Percentiles rank a stretch among this genome's conserved stretches.
Conservation (phyloP, 352 stramenopile genomes). For the Pythium grandisporangium region DNA sequence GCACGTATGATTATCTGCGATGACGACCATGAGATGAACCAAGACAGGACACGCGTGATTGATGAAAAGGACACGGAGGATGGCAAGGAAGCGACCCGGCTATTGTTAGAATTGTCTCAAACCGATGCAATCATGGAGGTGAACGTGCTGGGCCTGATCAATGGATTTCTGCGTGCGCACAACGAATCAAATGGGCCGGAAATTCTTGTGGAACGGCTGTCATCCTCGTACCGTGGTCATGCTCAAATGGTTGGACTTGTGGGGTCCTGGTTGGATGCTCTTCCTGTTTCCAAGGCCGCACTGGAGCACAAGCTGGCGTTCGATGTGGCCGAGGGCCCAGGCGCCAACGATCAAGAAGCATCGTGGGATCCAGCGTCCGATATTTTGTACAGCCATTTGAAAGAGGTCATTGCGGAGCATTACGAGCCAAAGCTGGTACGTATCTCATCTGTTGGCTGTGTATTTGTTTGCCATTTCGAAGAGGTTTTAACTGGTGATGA, state of each 20-base stretch:
- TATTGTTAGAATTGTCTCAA: constrained; percentile 59
- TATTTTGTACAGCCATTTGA: constrained; percentile 67
- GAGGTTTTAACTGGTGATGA: no score
- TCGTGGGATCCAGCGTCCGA: constrained; percentile 70
- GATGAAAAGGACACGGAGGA: constrained; percentile 60
- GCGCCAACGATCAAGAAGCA: constrained; percentile 56
- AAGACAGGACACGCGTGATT: constrained; percentile 17
- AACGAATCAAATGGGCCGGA: constrained; percentile 74
- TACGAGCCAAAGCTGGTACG: constrained; percentile 76
- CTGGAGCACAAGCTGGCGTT: constrained; percentile 72
- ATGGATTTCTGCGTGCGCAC: constrained; percentile 73
- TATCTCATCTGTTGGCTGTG: not conserved
- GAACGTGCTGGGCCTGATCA: constrained; percentile 73
- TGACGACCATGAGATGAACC: constrained; percentile 45
- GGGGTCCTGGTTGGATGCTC: constrained; percentile 69
- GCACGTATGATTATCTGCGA: constrained; percentile 84
- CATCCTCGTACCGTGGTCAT: constrained; percentile 78
- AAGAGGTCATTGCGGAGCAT: constrained; percentile 68
- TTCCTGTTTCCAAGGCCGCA: constrained; percentile 44
- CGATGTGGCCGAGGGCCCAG: constrained; percentile 52
- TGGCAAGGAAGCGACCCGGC: constrained; percentile 56
- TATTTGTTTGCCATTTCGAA: not conserved
- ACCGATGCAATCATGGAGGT: constrained; percentile 81
- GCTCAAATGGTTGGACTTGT: constrained; percentile 82
- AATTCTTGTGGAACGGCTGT: constrained; percentile 81